phyloP scores from a whole-genome alignment of 2,329 filamentous ascomycete species.

The Botryotinia globosa region DNA sequence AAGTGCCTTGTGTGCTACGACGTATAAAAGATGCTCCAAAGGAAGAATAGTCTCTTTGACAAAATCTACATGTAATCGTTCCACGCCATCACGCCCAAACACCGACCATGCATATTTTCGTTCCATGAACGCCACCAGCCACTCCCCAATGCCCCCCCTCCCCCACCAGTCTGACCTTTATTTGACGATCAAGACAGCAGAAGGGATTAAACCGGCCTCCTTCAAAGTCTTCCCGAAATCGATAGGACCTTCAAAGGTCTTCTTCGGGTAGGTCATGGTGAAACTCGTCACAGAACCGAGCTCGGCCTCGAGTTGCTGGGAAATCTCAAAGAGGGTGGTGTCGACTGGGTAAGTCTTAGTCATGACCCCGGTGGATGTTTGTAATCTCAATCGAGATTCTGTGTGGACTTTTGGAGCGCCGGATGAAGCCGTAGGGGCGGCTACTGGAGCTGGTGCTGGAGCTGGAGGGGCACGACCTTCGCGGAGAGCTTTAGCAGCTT shows the following conservation, averaged over 20 bases:
- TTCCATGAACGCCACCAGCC: not conserved
- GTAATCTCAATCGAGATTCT: constrained; percentile 78
- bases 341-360: constrained; percentile 86
- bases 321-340: constrained; percentile 90
- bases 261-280: constrained; percentile 81
- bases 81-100: constrained; percentile 1
- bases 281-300: constrained; percentile 74
- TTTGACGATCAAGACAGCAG: constrained; percentile 79
- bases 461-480: constrained; percentile 62
- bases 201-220: constrained; percentile 86
- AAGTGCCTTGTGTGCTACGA: not conserved
- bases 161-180: constrained; percentile 32
- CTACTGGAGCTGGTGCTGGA: constrained; percentile 32
- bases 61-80: not conserved
- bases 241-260: constrained; percentile 64
- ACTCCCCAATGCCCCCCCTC: not conserved
- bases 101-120: not conserved
- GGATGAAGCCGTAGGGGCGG: constrained; percentile 44
- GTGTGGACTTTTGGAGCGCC: constrained; percentile 55
- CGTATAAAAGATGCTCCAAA: not conserved
- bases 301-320: constrained; percentile 69
- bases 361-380: constrained; percentile 71
- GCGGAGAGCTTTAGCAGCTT: constrained; percentile 80
- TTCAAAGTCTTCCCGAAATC: constrained; percentile 91
- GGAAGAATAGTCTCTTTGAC: not conserved